Conservation (phyloP, 441 rosid species). For the Euphorbia celastroides region DNA sequence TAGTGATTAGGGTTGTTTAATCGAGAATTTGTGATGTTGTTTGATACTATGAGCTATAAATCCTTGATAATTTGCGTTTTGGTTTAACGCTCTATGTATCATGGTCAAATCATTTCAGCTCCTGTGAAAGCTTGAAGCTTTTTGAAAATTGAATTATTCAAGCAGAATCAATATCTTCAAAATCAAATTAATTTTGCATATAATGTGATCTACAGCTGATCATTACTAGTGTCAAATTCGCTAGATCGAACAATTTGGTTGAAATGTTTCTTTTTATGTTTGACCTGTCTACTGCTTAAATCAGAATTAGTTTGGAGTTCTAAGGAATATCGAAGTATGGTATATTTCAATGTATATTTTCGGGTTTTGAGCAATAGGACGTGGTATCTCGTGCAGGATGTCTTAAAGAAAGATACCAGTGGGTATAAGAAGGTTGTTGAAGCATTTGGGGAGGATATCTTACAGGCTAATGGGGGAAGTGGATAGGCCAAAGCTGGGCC, state of each 20-base stretch:
- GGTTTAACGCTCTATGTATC: no score
- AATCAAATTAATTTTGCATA: no score
- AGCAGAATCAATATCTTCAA: background rate
- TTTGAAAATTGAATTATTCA: background rate
- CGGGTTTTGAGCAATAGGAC: no score
- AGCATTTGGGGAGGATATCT: conserved; percentile 72
- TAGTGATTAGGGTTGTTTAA: background rate
- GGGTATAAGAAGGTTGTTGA: conserved; percentile 75
- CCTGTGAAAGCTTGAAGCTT: background rate
- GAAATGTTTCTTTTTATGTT: no score
- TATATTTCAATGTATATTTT: background rate
- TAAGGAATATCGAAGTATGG: background rate
- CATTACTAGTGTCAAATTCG: no score
- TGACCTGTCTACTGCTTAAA: no score
- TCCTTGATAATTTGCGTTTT: no score
- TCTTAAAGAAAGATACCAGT: conserved; percentile 58
- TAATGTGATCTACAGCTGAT: background rate
- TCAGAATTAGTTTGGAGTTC: background rate
- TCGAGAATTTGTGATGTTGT: no score
- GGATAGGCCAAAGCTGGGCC: conserved; percentile 71
- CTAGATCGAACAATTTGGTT: no score
- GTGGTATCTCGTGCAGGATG: conserved; percentile 43
- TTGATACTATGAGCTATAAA: no score
- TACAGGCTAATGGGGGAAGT: conserved; percentile 58
- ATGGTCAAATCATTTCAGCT: background rate